phyloP scores from a whole-genome alignment of 441 rosid species.

The Pelargonium cotyledonis region DNA sequence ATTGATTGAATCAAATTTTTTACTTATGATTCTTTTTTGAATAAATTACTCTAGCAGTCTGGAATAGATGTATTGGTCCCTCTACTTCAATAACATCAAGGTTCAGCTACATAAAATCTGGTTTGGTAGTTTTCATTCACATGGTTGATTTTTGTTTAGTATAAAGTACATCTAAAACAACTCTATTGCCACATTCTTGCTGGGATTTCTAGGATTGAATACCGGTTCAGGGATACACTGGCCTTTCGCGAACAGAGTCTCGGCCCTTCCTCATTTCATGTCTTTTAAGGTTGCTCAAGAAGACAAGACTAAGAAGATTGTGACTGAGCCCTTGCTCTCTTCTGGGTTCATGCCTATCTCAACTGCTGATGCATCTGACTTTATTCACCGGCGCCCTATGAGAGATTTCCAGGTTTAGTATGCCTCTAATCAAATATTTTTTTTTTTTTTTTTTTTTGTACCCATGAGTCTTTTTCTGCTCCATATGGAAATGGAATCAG shows the following conservation, averaged over 20 bases:
- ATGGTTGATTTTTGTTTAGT: neutral
- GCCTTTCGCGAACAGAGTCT: constrained; percentile 37
- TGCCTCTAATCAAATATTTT: neutral
- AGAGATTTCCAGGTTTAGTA: constrained; percentile 32
- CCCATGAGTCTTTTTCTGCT: too few relatives aligned
- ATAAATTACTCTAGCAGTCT: too few relatives aligned
- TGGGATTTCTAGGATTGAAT: constrained; percentile 30
- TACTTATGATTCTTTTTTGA: too few relatives aligned
- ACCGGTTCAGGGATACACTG: constrained; percentile 36
- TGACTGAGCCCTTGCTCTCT: constrained; percentile 25
- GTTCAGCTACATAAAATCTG: too few relatives aligned
- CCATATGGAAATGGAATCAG: too few relatives aligned
- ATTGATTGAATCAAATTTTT: too few relatives aligned
- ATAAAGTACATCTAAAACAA: neutral
- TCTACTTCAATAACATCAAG: too few relatives aligned
- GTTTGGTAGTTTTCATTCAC: neutral
- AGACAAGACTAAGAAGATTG: constrained; percentile 28
- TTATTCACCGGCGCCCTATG: constrained; percentile 12
- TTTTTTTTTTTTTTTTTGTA: too few relatives aligned
- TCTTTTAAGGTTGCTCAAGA: constrained; percentile 38
- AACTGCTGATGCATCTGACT: too few relatives aligned
- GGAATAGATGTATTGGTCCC: too few relatives aligned
- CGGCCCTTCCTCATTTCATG: constrained; percentile 35
- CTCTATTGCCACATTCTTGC: neutral
- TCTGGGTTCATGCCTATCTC: constrained; percentile 33